phyloP scores from a whole-genome alignment of 2,329 filamentous ascomycete species.

The Didymella arachidicola region DNA sequence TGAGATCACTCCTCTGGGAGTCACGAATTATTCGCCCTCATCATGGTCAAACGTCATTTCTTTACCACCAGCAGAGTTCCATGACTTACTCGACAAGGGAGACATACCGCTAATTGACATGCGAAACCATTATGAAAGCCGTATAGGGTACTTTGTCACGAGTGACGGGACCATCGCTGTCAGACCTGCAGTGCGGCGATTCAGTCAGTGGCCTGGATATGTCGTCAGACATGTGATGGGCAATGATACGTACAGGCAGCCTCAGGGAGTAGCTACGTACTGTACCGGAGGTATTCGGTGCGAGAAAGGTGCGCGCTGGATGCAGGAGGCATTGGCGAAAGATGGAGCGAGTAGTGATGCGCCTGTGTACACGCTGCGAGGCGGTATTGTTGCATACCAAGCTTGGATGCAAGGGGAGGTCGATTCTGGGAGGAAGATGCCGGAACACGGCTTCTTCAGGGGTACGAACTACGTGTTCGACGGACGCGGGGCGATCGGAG shows the following conservation, averaged over 20 bases:
- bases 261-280: constrained; percentile 30
- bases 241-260: constrained; percentile 22
- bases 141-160: constrained; percentile 36
- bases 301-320: constrained; percentile 39
- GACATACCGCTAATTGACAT: constrained; percentile 32
- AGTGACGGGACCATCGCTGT: constrained; percentile 27
- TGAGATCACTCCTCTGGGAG: constrained; percentile 36
- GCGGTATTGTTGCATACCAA: constrained; percentile 36
- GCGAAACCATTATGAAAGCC: constrained; percentile 37
- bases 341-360: constrained; percentile 6
- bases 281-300: constrained; percentile 38
- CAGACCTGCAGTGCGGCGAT: constrained; percentile 31
- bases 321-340: constrained; percentile 28
- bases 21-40: constrained; percentile 33
- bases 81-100: constrained; percentile 27
- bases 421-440: constrained; percentile 23
- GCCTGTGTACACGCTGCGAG: constrained; percentile 31
- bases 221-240: constrained; percentile 28
- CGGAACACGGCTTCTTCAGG: constrained; percentile 34
- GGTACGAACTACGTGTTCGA: constrained; percentile 39
- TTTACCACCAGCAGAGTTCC: constrained; percentile 29
- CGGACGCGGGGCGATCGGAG: constrained; percentile 31
- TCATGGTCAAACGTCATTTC: constrained; percentile 31
- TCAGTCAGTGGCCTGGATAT: constrained; percentile 38
- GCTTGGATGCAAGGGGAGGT: constrained; percentile 35